Base-by-base conservation (phyloP, 2,329 filamentous ascomycete genomes). In the Westerdykella aurantiaca region DNA sequence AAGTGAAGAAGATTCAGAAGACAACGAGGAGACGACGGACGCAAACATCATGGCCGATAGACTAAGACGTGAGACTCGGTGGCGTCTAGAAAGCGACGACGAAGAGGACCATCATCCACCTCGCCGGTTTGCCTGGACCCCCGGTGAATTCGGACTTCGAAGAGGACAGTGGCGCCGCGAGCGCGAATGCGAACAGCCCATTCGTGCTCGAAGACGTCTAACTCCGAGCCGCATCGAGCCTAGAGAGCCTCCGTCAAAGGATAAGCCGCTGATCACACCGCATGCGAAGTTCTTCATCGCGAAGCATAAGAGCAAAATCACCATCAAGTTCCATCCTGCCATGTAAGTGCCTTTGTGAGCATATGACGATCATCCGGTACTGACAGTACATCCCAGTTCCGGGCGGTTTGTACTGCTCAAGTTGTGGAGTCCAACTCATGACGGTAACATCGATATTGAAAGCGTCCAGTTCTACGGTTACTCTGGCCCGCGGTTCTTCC, bases 381-480 rank as follows among this genome's bases (percentile, higher is more conserved):
- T 35, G 17, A 35, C 33, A n/a, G 11, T 13, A 33, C 31, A 14
- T 22, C 23, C 34, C 34, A 80, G 77, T 7, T 88, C 86, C 10
- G 87, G 86, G 5, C 80, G 87, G 44, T 94, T 86, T 63, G 85
- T 97, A 41, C 69, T 96, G 34, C 73, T 97, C 50, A 96, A 96
- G 72, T 80, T 96, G 64, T 96, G 88, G 86, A 89, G 83, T 56
- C 85, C 86, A 2, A 79, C 80, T 46, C 78, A 81, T 21, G 80
- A 83, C 38, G 75, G 79, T 4, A 95, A 94, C 57, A 94, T 96
- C 51, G 89, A 95, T 61, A 88, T 97, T 33, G 86, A 95, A 65
- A 88, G 84, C 37, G 83, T 96, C 18, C 78, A 89, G 45, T 86
- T 83, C 1, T 83, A 86, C 58, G 91, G 91, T 0, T 96, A 83